A percentile compares a stretch with the other conserved stretches of the same genome.
phyloP scores from a whole-genome alignment of 176 grass and related monocot genomes.

The Cenchrus americanus region DNA sequence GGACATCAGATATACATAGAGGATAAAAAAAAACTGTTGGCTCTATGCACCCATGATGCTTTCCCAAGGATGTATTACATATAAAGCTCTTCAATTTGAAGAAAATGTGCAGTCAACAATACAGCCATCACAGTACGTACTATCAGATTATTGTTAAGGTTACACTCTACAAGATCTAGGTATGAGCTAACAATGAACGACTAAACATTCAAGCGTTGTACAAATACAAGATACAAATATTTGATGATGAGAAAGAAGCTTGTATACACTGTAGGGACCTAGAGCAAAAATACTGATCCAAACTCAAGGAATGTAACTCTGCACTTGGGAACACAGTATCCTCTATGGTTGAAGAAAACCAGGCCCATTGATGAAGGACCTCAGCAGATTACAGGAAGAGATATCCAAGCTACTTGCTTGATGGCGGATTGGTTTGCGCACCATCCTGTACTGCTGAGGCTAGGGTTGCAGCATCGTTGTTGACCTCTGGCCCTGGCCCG shows the following conservation, averaged over 20 bases:
- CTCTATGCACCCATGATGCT: not conserved
- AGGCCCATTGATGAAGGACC: not conserved
- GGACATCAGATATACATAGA: no score
- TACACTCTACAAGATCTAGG: slow-evolving; percentile 43
- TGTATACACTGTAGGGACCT: slow-evolving; percentile 42
- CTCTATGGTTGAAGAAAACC: not conserved
- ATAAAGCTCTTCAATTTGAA: not conserved
- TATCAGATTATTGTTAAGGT: slow-evolving; percentile 15
- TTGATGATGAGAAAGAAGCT: slow-evolving; percentile 8
- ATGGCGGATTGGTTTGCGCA: not conserved
- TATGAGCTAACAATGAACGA: slow-evolving; percentile 25
- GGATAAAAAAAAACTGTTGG: not conserved
- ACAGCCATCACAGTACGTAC: not conserved
- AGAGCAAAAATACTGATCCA: slow-evolving; percentile 1
- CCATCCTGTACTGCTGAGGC: not conserved
- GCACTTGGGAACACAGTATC: not conserved
- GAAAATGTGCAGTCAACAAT: slow-evolving; percentile 10
- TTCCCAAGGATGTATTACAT: not conserved
- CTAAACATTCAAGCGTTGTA: slow-evolving; percentile 27
- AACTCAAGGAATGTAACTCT: not conserved
- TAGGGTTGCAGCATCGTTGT: slow-evolving; percentile 18
- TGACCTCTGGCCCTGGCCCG: slow-evolving; percentile 19
- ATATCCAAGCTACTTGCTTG: slow-evolving; percentile 31
- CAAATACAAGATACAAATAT: slow-evolving; percentile 39
- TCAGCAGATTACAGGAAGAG: not conserved